Evolutionary conservation across 495 filamentous ascomycete genomes (phyloP).

Genomic region (Penicillium nucicola): DNA sequence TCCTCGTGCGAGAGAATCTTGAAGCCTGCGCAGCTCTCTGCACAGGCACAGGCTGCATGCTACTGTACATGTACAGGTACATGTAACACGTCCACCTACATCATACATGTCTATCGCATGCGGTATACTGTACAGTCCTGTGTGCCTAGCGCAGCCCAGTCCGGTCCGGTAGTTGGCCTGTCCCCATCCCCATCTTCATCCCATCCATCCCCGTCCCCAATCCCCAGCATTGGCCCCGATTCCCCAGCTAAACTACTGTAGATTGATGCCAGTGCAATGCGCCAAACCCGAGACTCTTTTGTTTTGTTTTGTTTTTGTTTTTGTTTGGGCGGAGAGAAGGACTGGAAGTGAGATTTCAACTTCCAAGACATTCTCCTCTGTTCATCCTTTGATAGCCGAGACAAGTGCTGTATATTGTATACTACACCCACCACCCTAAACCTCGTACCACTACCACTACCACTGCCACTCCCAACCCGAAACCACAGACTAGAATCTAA

Average conservation of each 20-base stretch:
- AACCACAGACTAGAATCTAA: not conserved
- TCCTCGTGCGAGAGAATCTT: not conserved
- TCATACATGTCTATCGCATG: conserved; percentile 1
- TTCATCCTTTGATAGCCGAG: no score
- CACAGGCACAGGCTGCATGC: not conserved
- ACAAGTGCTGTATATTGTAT: no score
- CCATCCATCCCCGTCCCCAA: no score
- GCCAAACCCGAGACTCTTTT: not conserved
- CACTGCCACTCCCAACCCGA: not conserved
- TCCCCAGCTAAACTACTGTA: not conserved
- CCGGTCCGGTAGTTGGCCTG: not conserved
- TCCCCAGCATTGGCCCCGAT: conserved; percentile 5
- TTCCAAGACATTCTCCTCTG: no score
- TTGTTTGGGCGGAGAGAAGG: not conserved
- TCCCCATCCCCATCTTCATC: conserved; percentile 2
- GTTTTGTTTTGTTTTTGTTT: no score
- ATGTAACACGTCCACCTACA: not conserved
- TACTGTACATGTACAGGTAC: no score
- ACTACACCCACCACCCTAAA: no score
- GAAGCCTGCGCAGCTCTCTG: not conserved
- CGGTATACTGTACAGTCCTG: no score
- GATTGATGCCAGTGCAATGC: not conserved
- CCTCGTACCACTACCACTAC: no score
- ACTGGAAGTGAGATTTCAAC: no score
- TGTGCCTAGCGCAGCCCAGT: not conserved